Evolutionary conservation across 2,329 filamentous ascomycete species (phyloP), one percentile per base, ranked within the genome.

Genomic region (Colletotrichum sidae): DNA sequence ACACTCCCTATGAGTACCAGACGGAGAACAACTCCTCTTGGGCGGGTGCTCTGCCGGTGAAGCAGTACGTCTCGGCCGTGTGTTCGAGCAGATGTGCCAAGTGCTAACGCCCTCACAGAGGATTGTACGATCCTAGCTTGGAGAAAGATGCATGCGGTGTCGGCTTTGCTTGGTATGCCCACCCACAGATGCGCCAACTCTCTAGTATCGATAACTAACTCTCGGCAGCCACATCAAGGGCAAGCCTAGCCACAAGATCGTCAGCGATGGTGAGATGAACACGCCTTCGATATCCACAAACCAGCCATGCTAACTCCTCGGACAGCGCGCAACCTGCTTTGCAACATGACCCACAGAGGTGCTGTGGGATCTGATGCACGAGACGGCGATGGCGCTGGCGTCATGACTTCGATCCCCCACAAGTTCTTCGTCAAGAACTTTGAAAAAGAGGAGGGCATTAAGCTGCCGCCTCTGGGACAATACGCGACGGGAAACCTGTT

Each of bases 81-180:
- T 13, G 4, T 33, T 17, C 33, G 15, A 49, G 38, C 6, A n/a
- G 13, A 15, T 5, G 11, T 12, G 25, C 8, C 33, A 42, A 25
- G 12, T 13, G 38, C 70, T 73, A 53, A 74, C 64, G 7, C 44
- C 38, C 38, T 39, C 13, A 50, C 60, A 86, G 84, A 77, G 96
- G 95, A 86, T 89, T 99, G 55, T 99, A 99, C 78, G 94, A 98
- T 83, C 96, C 96, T 69, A 89, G 90, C 78, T 89, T 96, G 70
- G 96, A 98, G 83, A 98, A 98, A 81, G 96, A 99, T 94, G 94
- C 96, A 72, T 99, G 96, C 77, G 96, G 96, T 92, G 96, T 99
- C 75, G 96, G 96, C 79, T 99, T 99, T 81, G 93, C 95, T 81
- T 97, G 95, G 93, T 96, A 85, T 84, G 89, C 74, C 35, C n/a